phyloP scores from a whole-genome alignment of 2,329 filamentous ascomycete species.

The Tolypocladium cylindrosporum region DNA sequence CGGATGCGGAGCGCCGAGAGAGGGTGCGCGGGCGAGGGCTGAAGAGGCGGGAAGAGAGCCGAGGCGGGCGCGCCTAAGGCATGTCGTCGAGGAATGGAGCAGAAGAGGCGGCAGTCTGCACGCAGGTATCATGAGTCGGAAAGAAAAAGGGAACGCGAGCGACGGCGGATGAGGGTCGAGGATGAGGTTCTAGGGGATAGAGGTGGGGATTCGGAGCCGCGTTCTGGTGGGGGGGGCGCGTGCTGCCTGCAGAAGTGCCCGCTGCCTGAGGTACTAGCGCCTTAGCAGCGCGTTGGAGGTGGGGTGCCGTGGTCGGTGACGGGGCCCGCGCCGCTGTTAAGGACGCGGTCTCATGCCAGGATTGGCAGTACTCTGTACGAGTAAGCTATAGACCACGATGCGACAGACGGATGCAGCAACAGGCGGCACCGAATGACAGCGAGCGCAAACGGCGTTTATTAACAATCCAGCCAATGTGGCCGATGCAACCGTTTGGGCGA shows the following conservation, averaged over 20 bases:
- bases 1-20: background rate
- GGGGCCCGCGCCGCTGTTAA: background rate
- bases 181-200: background rate
- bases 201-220: background rate
- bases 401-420: too few species aligned
- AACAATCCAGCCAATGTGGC: background rate
- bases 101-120: background rate
- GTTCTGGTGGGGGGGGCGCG: background rate
- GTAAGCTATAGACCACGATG: too few species aligned
- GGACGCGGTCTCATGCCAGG: background rate
- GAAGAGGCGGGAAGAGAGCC: background rate
- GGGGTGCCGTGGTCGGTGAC: too few species aligned
- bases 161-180: background rate
- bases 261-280: background rate
- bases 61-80: background rate
- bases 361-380: too few species aligned
- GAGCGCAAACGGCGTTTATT: too few species aligned
- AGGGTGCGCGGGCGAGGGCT: background rate
- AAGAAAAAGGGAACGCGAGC: background rate
- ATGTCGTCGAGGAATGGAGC: constrained; percentile 1
- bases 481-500: background rate
- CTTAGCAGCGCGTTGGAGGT: background rate
- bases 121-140: background rate
- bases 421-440: too few species aligned
- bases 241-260: background rate